A percentile compares a stretch with the other conserved stretches of the same genome.
phyloP scores from a whole-genome alignment of 495 filamentous ascomycete genomes.

The Tuber aestivum region DNA sequence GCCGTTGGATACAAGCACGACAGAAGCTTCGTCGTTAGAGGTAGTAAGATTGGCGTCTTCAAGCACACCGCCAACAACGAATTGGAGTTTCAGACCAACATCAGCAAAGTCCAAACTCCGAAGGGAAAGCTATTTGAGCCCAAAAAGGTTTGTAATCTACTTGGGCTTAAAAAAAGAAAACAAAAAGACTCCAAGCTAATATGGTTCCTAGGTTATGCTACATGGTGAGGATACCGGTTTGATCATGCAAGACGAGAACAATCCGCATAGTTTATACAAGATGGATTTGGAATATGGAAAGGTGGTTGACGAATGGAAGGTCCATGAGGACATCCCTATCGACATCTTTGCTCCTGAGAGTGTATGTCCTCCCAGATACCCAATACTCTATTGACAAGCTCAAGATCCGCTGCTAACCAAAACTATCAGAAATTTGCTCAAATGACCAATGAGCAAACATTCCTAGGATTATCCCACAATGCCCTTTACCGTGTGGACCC shows the following conservation, averaged over 20 bases:
- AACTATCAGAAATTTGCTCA: slow-evolving; percentile 77
- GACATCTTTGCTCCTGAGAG: slow-evolving; percentile 85
- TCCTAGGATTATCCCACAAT: slow-evolving; percentile 85
- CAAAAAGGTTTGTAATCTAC: slow-evolving; percentile 57
- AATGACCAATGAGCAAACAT: slow-evolving; percentile 92
- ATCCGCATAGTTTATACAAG: slow-evolving; percentile 88
- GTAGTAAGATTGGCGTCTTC: slow-evolving; percentile 97
- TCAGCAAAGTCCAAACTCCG: slow-evolving; percentile 89
- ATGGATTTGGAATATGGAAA: slow-evolving; percentile 99
- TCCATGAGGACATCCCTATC: slow-evolving; percentile 95
- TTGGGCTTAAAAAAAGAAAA: background rate
- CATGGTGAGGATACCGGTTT: slow-evolving; percentile 88
- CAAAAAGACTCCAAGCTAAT: slow-evolving; percentile 3
- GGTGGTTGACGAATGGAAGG: slow-evolving; percentile 98
- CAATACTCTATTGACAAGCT: background rate
- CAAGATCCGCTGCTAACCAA: slow-evolving; percentile 8
- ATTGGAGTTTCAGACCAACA: slow-evolving; percentile 94
- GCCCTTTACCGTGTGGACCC: slow-evolving; percentile 92
- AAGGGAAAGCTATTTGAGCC: slow-evolving; percentile 83
- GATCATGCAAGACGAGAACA: slow-evolving; percentile 76
- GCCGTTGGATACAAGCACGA: slow-evolving; percentile 99
- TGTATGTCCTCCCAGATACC: slow-evolving; percentile 45
- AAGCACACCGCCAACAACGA: slow-evolving; percentile 91
- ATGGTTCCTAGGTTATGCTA: slow-evolving; percentile 64
- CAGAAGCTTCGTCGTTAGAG: slow-evolving; percentile 90